These are phyloP conservation scores for Chaetomiaceae sp. DNA, from an alignment of 2,329 filamentous ascomycete species.

Conservation along the genomic window DNA sequence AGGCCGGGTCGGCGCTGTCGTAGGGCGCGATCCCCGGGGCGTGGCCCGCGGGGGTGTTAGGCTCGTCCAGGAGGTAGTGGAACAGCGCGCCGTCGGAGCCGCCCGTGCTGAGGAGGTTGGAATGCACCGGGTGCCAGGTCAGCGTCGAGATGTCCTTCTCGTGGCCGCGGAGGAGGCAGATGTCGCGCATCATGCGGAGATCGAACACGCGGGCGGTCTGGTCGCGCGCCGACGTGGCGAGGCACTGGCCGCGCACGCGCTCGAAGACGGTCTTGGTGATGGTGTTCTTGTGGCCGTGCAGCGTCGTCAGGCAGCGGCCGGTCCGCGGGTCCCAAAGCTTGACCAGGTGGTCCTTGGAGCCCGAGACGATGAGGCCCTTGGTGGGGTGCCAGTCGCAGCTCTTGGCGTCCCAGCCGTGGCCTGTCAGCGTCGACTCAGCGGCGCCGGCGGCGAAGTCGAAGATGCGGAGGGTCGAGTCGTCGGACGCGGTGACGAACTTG, in stretches of 20 bases:
- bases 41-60: conserved; percentile 72
- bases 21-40: conserved; percentile 72
- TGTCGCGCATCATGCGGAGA: conserved; percentile 96
- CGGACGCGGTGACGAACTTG: conserved; percentile 93
- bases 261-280: conserved; percentile 92
- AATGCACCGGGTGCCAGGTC: conserved; percentile 89
- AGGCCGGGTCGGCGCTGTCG: conserved; percentile 72
- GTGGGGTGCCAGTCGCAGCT: conserved; percentile 96
- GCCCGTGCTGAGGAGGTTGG: conserved; percentile 82
- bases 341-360: conserved; percentile 94
- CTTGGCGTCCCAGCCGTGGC: conserved; percentile 98
- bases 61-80: conserved; percentile 94
- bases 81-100: conserved; percentile 84
- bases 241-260: conserved; percentile 70
- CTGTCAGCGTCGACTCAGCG: conserved; percentile 76
- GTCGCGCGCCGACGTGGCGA: conserved; percentile 89
- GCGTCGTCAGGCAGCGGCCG: conserved; percentile 80
- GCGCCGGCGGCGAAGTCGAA: conserved; percentile 88
- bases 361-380: conserved; percentile 89
- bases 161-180: conserved; percentile 85
- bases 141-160: conserved; percentile 94
- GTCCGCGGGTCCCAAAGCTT: conserved; percentile 98
- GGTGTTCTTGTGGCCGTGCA: conserved; percentile 96
- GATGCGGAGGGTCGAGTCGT: conserved; percentile 89
- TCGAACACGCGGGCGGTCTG: conserved; percentile 92